phyloP scores from a whole-genome alignment of 768 basidiomycete species.

The Russula sp. region DNA sequence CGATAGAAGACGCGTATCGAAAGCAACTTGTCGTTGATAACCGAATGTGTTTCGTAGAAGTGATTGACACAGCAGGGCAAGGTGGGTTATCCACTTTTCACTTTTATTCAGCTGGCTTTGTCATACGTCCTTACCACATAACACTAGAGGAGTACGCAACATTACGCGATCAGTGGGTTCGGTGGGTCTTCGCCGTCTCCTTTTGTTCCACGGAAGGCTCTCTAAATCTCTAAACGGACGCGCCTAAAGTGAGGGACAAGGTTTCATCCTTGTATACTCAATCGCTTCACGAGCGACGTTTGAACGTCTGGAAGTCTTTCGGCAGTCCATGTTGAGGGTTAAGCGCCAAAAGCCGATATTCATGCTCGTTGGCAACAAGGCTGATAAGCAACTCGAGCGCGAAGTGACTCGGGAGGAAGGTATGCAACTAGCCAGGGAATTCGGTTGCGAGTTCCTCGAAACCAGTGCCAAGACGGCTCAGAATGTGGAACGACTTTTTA shows the following conservation, averaged over 20 bases:
- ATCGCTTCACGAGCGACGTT: conserved; percentile 92
- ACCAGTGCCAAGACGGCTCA: conserved; percentile 93
- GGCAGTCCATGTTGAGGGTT: conserved; percentile 83
- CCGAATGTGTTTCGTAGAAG: conserved; percentile 91
- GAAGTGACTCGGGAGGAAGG: conserved; percentile 93
- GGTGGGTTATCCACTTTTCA: conserved; percentile 42
- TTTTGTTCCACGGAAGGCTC: conserved; percentile 13
- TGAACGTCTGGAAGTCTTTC: conserved; percentile 82
- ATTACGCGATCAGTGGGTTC: conserved; percentile 95
- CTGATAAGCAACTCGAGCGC: conserved; percentile 84
- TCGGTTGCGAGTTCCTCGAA: conserved; percentile 93
- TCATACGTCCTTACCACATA: conserved; percentile 21
- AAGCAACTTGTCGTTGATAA: conserved; percentile 94
- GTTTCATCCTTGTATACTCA: conserved; percentile 96
- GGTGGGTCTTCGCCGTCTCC: conserved; percentile 45
- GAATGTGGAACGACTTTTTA: conserved; percentile 90
- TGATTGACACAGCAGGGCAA: conserved; percentile 97
- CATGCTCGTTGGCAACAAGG: conserved; percentile 95
- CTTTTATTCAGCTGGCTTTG: conserved; percentile 6
- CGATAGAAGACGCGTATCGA: conserved; percentile 96
- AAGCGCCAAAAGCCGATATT: conserved; percentile 82
- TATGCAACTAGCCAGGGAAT: conserved; percentile 64
- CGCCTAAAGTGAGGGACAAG: conserved; percentile 77
- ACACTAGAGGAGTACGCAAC: conserved; percentile 90
- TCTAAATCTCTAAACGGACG: conserved; percentile 1